These are phyloP conservation scores for Cercospora sojina DNA, from an alignment of 2,329 filamentous ascomycete genomes.

Conservation along the genomic window DNA sequence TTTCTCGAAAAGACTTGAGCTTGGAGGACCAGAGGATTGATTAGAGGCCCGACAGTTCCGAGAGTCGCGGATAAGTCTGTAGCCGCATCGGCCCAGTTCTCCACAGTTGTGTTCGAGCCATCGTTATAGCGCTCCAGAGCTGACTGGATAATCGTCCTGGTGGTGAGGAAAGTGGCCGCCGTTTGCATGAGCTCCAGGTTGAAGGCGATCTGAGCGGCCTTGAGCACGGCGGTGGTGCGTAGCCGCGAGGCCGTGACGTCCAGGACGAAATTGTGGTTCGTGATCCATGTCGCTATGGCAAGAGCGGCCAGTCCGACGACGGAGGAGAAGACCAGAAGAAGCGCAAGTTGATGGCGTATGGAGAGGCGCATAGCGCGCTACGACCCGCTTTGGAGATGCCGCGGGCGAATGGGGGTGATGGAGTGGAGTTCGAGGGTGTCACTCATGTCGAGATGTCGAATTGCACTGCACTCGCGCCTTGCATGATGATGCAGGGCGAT, in stretches of 20 bases:
- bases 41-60: constrained; percentile 47
- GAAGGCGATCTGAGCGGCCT: constrained; percentile 78
- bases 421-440: not conserved
- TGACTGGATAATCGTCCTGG: constrained; percentile 56
- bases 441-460: not conserved
- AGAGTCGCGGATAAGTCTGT: constrained; percentile 72
- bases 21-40: constrained; percentile 62
- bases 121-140: constrained; percentile 52
- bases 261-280: constrained; percentile 63
- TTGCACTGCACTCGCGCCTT: not conserved
- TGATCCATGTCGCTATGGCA: constrained; percentile 70
- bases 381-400: not conserved
- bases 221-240: constrained; percentile 77
- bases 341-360: constrained; percentile 82
- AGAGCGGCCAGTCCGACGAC: constrained; percentile 74
- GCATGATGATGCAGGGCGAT: not conserved
- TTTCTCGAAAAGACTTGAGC: constrained; percentile 70
- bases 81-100: constrained; percentile 61
- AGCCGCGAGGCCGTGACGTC: constrained; percentile 58
- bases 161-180: constrained; percentile 69
- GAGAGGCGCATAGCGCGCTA: constrained; percentile 68
- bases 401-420: not conserved
- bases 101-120: constrained; percentile 53
- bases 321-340: constrained; percentile 73
- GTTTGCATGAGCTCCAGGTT: constrained; percentile 78